Conservation (phyloP, 2,329 filamentous ascomycete species). For the Aspergillus ustus region DNA sequence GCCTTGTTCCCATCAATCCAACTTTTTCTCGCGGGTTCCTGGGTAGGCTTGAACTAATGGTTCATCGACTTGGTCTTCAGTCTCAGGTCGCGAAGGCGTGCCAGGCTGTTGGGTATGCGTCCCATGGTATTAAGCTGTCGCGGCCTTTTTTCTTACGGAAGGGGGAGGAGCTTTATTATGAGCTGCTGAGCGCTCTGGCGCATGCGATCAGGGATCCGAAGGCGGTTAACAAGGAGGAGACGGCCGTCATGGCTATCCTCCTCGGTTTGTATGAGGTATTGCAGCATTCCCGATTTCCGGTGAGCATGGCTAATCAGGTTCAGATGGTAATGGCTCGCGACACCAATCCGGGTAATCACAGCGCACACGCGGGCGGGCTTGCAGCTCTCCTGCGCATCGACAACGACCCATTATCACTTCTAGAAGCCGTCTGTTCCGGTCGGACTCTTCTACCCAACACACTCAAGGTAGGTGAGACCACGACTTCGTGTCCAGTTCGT, state of each 20-base stretch:
- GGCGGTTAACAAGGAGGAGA: background rate
- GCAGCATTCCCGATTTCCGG: background rate
- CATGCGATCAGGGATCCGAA: background rate
- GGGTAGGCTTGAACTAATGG: background rate
- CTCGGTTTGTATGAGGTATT: slow-evolving; percentile 15
- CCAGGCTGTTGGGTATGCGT: slow-evolving; percentile 11
- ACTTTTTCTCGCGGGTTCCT: slow-evolving; percentile 6
- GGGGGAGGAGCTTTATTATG: slow-evolving; percentile 7
- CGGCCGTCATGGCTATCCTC: background rate
- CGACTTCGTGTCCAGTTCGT: background rate
- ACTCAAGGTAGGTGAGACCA: background rate
- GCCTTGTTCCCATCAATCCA: background rate
- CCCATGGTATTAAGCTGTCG: slow-evolving; percentile 6
- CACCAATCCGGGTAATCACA: background rate
- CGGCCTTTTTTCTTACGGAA: slow-evolving; percentile 1
- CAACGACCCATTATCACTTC: slow-evolving; percentile 2
- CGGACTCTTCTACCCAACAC: background rate
- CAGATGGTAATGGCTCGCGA: slow-evolving; percentile 13
- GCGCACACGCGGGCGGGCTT: slow-evolving; percentile 10
- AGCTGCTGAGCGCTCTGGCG: background rate
- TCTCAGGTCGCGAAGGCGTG: slow-evolving; percentile 13
- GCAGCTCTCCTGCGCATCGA: slow-evolving; percentile 8
- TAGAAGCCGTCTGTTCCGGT: background rate
- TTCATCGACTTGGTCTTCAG: background rate
- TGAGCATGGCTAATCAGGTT: background rate